Evolutionary conservation across 257 asterid genomes (phyloP).

Genomic region (Solanum arcanum): DNA sequence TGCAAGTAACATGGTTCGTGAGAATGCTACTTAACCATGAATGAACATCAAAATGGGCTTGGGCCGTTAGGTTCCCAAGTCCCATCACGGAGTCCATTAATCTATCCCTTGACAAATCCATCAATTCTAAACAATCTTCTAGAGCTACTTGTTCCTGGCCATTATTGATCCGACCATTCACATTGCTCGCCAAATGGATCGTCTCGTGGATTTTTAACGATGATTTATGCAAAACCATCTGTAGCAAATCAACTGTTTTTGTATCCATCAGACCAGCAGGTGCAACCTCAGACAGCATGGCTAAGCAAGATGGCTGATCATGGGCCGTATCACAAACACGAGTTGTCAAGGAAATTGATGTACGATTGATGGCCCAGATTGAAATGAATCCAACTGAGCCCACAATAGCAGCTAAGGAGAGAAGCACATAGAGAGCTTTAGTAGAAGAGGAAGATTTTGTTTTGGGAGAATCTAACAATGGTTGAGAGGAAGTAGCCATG

Average conservation of each 20-base stretch:
- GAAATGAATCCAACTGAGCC: not conserved
- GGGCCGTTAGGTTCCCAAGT: not conserved
- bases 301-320: constrained; percentile 5
- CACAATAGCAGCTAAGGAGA: not conserved
- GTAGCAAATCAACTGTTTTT: not conserved
- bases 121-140: constrained; percentile 13
- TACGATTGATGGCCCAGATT: not conserved
- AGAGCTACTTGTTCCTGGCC: not conserved
- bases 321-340: constrained; percentile 1
- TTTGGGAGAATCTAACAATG: not conserved
- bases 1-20: constrained; percentile 18
- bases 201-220: not conserved
- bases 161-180: constrained; percentile 5
- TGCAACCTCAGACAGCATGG: constrained; percentile 1
- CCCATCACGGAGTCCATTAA: constrained; percentile 12
- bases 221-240: not conserved
- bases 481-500: constrained; percentile 1
- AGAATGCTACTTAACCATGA: constrained; percentile 20
- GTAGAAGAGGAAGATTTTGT: not conserved
- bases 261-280: not conserved
- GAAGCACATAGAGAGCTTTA: not conserved
- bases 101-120: constrained; percentile 20
- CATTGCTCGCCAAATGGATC: not conserved
- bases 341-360: not conserved
- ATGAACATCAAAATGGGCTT: constrained; percentile 9